Conservation (phyloP, 2,329 filamentous ascomycete genomes). For the Fusarium sp. region DNA sequence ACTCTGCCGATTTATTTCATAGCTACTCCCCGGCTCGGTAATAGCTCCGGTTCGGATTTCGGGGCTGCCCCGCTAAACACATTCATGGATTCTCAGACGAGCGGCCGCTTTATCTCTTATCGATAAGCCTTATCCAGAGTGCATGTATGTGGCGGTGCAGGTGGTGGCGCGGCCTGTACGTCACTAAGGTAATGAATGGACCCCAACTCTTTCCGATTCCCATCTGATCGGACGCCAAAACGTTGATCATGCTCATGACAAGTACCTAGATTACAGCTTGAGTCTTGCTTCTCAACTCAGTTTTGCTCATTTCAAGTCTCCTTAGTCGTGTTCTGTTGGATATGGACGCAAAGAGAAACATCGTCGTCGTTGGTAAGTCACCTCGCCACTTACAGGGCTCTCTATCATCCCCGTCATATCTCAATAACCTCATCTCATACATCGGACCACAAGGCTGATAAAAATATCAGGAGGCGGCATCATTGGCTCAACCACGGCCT, state of each 20-base stretch:
- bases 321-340: neutral
- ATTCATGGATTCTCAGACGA: neutral
- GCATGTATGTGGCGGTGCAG: neutral
- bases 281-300: neutral
- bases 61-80: constrained; percentile 13
- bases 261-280: neutral
- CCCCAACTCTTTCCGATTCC: neutral
- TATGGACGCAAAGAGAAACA: constrained; percentile 55
- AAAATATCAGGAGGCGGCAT: constrained; percentile 79
- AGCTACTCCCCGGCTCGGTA: constrained; percentile 30
- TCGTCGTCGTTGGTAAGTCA: constrained; percentile 61
- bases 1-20: constrained; percentile 1
- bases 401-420: neutral
- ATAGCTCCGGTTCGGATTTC: constrained; percentile 20
- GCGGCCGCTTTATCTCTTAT: constrained; percentile 11
- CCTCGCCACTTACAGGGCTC: neutral
- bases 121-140: neutral
- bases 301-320: neutral
- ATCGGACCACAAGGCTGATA: constrained; percentile 14
- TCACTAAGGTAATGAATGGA: neutral
- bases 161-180: constrained; percentile 13
- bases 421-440: constrained; percentile 8
- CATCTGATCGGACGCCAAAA: constrained; percentile 1
- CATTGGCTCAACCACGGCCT: constrained; percentile 90
- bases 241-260: constrained; percentile 8